Base-by-base conservation (phyloP, 2,329 filamentous ascomycete species). In the Colletotrichum sp. region DNA sequence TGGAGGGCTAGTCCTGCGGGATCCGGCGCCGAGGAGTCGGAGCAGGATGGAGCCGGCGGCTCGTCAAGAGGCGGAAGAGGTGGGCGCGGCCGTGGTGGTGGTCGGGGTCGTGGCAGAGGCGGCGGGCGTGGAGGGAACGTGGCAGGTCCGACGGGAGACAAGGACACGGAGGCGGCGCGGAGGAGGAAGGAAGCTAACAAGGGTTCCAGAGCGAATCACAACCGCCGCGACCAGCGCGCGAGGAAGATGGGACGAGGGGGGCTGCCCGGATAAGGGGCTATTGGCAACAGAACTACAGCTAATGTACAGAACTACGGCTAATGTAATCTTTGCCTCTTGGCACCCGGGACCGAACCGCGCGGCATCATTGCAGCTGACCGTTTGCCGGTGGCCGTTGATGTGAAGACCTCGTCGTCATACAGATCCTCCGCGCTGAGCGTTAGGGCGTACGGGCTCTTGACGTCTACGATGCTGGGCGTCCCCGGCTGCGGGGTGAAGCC, bases 111-210 rank as follows among this genome's bases (percentile, higher is more conserved):
- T 48, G 82, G 85, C 2, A 85, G 89, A 15, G 85, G 91, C 8
- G 85, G 91, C 3, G 85, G 90, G 8, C 85, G 91, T 38, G 83
- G 92, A 69, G 90, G 90, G 5, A 92, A 89, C 79, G 92, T 93
- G 10, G 90, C 92, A 3, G 93, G 94, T 0, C 88, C 92, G 2
- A 87, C 91, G 2, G 90, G 92, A 8, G 93, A 95, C n/a, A 92
- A 92, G 79, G 90, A 90, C n/a, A 96, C 94, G 1, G 92, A 95
- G 78, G 86, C 88, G 70, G 93, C 94, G 12, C 90, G 95, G 78
- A 90, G 93, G 80, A 90, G 91, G 77, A 98, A 98, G 82, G 96
- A 98, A 82, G 92, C 94, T 30, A 94, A 93, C 79, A 98, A 98
- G 83, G 90, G 93, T 4, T 94, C 94, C 26, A 89, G 94, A 76